Percentiles rank a stretch among this genome's conserved stretches.
phyloP scores from a whole-genome alignment of 306 rosid genomes.

The Cicer pinnatifidum region DNA sequence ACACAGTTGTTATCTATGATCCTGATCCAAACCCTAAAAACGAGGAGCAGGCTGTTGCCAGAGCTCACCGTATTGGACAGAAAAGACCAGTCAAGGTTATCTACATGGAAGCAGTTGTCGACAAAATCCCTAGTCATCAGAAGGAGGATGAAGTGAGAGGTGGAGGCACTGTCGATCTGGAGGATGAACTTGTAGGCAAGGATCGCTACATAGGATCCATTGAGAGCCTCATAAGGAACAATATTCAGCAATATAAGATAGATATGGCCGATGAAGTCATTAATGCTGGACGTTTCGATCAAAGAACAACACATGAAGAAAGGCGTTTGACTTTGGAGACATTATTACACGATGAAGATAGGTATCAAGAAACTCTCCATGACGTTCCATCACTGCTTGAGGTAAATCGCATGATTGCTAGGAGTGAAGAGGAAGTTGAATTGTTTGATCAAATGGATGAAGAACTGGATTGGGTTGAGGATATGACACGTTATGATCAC shows the following conservation, averaged over 20 bases:
- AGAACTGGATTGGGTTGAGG: conserved; percentile 89
- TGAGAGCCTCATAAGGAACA: conserved; percentile 93
- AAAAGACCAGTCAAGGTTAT: conserved; percentile 95
- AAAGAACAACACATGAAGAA: conserved; percentile 98
- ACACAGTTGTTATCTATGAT: conserved; percentile 94
- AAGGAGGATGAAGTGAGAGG: conserved; percentile 92
- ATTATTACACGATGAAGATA: conserved; percentile 92
- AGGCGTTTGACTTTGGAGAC: conserved; percentile 96
- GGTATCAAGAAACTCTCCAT: conserved; percentile 94
- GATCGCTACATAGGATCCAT: conserved; percentile 95
- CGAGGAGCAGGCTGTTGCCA: conserved; percentile 99
- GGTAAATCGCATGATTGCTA: conserved; percentile 98
- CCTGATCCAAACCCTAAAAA: conserved; percentile 99
- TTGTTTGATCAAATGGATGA: conserved; percentile 99
- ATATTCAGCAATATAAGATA: conserved; percentile 96
- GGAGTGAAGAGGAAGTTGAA: conserved; percentile 90
- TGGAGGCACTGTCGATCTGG: conserved; percentile 81
- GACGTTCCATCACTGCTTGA: conserved; percentile 97
- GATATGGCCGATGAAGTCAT: conserved; percentile 99
- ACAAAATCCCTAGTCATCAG: conserved; percentile 84
- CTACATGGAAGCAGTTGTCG: conserved; percentile 99
- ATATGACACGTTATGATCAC: conserved; percentile 79
- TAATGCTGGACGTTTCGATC: conserved; percentile 99
- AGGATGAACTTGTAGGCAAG: conserved; percentile 96
- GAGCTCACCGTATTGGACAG: conserved; percentile 99